Evolutionary conservation across 257 asterid genomes (phyloP), one percentile per base, ranked within the genome.

Genomic region (Nicotiana noctiflora): DNA sequence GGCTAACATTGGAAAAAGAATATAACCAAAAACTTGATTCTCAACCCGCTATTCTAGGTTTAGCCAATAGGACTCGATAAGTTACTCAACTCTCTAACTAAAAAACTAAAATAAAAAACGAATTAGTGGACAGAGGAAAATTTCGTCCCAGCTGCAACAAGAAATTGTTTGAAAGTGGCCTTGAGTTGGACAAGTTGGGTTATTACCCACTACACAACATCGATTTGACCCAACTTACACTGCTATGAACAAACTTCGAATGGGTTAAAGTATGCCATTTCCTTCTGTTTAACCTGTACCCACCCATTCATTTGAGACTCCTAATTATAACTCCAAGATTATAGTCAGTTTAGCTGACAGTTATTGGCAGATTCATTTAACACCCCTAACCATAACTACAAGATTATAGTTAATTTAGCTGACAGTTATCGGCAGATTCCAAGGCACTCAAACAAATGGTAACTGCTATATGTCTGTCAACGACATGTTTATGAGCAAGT

Each of bases 171-270:
- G 40, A 46, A 72, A 72, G 78, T 72, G 60, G 60, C 4, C 40
- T 46, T 72, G 60, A 72, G 78, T 46, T 72, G 60, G 37, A 19
- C 15, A 67, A 72, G 60, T 46, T 72, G 59, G 77, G 60, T 72
- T 13, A 44, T 72, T 57, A 67, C 59, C 59, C 59, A 15, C 56
- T 51, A 46, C 59, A 72, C 40, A 72, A 72, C 37, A 72, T 44
- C 13, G 14, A 46, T 72, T 14, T 46, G 78, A 46, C 21, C 78
- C 78, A 72, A 72, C 77, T 70, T 44, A 70, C 23, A 23, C 60
- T 46, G 78, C 37, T 46, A 46, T 4, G 14, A 72, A 72, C 77
- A 70, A 70, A 44, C 77, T 2, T 21, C 14, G 5, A 40, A 46
- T 70, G 13, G 59, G 59, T 70, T 40, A 70, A 12, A 31, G 19